Percentiles rank a stretch among this genome's conserved stretches.
phyloP scores from a whole-genome alignment of 768 basidiomycete species.

The Lentinus tigrinus region DNA sequence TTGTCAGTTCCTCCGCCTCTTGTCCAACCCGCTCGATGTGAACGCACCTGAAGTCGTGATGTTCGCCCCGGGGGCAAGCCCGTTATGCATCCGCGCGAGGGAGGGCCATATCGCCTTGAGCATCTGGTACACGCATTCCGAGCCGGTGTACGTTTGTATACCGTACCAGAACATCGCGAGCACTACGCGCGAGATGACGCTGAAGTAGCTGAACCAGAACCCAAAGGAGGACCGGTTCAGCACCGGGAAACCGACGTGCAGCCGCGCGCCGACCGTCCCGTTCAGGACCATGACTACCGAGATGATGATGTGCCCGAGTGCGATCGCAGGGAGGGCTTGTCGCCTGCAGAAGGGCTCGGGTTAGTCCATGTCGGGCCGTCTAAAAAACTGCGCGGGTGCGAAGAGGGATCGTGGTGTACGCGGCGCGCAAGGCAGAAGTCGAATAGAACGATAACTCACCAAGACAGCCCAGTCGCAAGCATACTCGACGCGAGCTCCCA shows the following conservation, averaged over 20 bases:
- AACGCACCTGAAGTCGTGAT: constrained; percentile 60
- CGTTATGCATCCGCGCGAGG: constrained; percentile 61
- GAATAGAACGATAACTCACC: constrained; percentile 36
- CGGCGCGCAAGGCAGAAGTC: neutral
- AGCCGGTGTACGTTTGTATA: constrained; percentile 58
- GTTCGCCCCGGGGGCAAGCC: constrained; percentile 50
- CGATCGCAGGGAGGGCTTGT: constrained; percentile 68
- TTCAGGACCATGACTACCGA: constrained; percentile 74
- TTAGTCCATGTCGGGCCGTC: no score
- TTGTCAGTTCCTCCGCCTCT: neutral
- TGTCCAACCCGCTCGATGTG: no score
- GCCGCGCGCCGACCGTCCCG: constrained; percentile 73
- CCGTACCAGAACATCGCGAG: constrained; percentile 85
- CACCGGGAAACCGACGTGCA: constrained; percentile 75
- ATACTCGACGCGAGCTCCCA: constrained; percentile 73
- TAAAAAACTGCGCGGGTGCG: no score
- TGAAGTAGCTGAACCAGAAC: constrained; percentile 88
- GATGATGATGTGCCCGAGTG: constrained; percentile 71
- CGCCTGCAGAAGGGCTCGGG: constrained; percentile 37
- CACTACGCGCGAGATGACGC: constrained; percentile 71
- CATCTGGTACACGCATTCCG: constrained; percentile 81
- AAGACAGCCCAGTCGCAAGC: constrained; percentile 73
- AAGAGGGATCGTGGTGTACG: neutral
- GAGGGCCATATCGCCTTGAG: constrained; percentile 84
- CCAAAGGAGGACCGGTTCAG: constrained; percentile 87